Evolutionary conservation across 305 asterid species (phyloP).

Genomic region (Fraxinus floribunda): DNA sequence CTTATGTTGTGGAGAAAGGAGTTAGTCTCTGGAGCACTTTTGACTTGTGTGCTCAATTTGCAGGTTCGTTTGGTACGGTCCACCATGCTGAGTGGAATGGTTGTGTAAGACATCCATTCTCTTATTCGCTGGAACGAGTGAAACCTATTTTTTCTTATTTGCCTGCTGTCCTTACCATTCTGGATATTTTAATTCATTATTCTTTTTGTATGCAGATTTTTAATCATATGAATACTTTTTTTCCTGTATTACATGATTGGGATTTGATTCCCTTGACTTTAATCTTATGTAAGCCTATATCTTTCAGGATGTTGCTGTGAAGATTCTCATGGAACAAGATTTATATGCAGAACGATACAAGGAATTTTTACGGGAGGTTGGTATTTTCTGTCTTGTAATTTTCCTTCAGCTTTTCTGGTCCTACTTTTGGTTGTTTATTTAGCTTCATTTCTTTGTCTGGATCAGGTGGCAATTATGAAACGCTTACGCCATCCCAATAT

Average conservation of each 20-base stretch:
- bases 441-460: slow-evolving; percentile 25
- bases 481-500: slow-evolving; percentile 96
- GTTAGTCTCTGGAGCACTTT: slow-evolving; percentile 11
- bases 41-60: slow-evolving; percentile 24
- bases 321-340: slow-evolving; percentile 97
- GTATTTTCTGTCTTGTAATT: slow-evolving; percentile 16
- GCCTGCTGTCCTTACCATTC: slow-evolving; percentile 7
- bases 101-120: slow-evolving; percentile 63
- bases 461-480: slow-evolving; percentile 94
- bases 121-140: slow-evolving; percentile 18
- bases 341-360: slow-evolving; percentile 68
- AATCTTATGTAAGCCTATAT: slow-evolving; percentile 23
- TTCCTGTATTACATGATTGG: background rate
- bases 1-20: background rate
- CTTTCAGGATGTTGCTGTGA: slow-evolving; percentile 97
- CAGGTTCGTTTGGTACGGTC: slow-evolving; percentile 98
- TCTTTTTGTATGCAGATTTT: slow-evolving; percentile 11
- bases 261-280: slow-evolving; percentile 16
- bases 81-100: slow-evolving; percentile 99
- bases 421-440: slow-evolving; percentile 21
- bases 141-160: slow-evolving; percentile 14
- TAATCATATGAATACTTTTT: background rate
- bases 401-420: slow-evolving; percentile 13
- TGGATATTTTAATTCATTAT: background rate
- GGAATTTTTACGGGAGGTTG: slow-evolving; percentile 87